Conservation (phyloP, 1,284 basidiomycete genomes). For the Apiotrichum porosum region DNA sequence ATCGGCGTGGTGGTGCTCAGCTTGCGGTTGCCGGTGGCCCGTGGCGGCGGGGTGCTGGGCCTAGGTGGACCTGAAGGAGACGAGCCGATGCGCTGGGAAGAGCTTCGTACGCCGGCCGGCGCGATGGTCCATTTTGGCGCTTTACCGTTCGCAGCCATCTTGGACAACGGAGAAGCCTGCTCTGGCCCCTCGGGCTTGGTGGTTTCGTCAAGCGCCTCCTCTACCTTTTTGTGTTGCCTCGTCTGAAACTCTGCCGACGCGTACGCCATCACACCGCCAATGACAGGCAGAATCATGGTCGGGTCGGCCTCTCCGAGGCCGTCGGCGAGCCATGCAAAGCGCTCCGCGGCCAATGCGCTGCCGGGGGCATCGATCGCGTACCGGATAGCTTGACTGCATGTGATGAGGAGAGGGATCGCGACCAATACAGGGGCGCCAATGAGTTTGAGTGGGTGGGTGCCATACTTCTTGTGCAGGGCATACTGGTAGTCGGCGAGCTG, state of each 20-base stretch:
- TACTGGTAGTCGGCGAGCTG: constrained; percentile 41
- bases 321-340: constrained; percentile 40
- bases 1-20: constrained; percentile 17
- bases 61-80: too few species aligned
- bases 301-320: constrained; percentile 44
- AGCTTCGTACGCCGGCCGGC: too few species aligned
- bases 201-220: too few species aligned
- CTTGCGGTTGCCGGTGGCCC: not conserved
- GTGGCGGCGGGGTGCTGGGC: not conserved
- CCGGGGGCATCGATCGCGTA: constrained; percentile 27
- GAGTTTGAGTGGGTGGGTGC: constrained; percentile 43
- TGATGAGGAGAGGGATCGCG: constrained; percentile 49
- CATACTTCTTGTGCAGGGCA: constrained; percentile 36
- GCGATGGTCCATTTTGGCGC: too few species aligned
- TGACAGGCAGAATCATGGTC: constrained; percentile 37
- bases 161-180: too few species aligned
- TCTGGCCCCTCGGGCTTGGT: too few species aligned
- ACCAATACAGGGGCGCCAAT: constrained; percentile 41
- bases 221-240: not conserved
- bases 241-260: not conserved
- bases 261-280: constrained; percentile 40
- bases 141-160: too few species aligned
- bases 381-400: constrained; percentile 45
- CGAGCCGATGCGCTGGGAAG: too few species aligned
- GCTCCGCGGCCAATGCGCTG: constrained; percentile 32